Percentiles rank a stretch among this genome's conserved stretches.
These are phyloP conservation scores for Yarrowia porcina DNA, from an alignment of 805 yeast species.

Conservation along the genomic window DNA sequence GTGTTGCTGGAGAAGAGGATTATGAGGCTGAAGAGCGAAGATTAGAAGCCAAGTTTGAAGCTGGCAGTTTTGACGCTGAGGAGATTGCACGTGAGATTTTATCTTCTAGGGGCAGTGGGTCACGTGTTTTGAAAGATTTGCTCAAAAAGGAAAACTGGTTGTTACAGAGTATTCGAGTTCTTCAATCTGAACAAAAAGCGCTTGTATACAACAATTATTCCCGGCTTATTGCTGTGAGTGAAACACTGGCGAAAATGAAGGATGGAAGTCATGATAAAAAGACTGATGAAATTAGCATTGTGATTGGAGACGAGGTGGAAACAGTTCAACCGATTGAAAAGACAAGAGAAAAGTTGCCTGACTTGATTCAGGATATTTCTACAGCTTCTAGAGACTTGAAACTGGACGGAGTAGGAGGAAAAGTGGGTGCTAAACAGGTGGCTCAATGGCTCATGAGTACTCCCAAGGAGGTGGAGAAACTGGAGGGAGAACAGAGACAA, in stretches of 20 bases:
- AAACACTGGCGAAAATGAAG: slow-evolving; percentile 35
- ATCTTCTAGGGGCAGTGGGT: background rate
- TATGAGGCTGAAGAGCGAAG: slow-evolving; percentile 12
- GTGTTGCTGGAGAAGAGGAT: background rate
- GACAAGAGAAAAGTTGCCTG: background rate
- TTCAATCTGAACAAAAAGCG: slow-evolving; percentile 41
- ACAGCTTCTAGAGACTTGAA: background rate
- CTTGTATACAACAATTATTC: slow-evolving; percentile 42
- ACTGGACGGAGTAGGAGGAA: background rate
- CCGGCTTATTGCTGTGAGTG: slow-evolving; percentile 39
- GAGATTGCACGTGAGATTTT: slow-evolving; percentile 8
- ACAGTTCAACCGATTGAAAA: background rate
- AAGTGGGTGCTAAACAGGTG: background rate
- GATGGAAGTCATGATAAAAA: background rate
- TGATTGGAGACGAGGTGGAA: background rate
- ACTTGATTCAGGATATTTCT: background rate
- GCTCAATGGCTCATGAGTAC: slow-evolving; percentile 13
- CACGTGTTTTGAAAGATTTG: slow-evolving; percentile 30
- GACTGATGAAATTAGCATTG: background rate
- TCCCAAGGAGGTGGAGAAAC: background rate
- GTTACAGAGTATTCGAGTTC: slow-evolving; percentile 34
- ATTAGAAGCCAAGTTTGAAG: background rate
- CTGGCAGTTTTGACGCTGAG: slow-evolving; percentile 15
- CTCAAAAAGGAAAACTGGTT: slow-evolving; percentile 34
- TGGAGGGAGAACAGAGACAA: background rate